A percentile compares a stretch with the other conserved stretches of the same genome.
Conservation (phyloP, 257 asterid species). For the Sherardia arvensis region DNA sequence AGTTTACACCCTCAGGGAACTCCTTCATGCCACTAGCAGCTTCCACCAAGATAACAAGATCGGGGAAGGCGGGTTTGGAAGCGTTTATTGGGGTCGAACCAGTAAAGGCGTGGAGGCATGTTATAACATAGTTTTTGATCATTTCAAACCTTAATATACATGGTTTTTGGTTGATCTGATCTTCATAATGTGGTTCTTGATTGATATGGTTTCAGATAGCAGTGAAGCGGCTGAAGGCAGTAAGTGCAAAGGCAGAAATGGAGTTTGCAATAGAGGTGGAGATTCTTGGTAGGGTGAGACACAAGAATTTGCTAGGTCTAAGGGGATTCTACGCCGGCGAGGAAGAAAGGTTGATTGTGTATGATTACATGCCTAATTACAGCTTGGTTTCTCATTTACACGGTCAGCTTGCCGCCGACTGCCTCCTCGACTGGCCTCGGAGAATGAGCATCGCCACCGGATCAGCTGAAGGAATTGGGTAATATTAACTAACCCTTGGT, state of each 20-base stretch:
- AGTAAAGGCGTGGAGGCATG: constrained; percentile 63
- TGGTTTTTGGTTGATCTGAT: too few relatives aligned
- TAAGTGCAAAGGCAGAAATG: constrained; percentile 79
- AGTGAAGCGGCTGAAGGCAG: constrained; percentile 64
- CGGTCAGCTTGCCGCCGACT: constrained; percentile 52
- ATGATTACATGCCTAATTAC: constrained; percentile 79
- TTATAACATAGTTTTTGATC: too few relatives aligned
- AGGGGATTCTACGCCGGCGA: constrained; percentile 76
- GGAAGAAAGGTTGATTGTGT: constrained; percentile 67
- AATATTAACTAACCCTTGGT: neutral
- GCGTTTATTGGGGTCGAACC: constrained; percentile 78
- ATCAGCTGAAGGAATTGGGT: constrained; percentile 65
- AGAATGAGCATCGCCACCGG: constrained; percentile 50
- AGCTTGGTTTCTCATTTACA: constrained; percentile 69
- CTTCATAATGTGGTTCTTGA: too few relatives aligned
- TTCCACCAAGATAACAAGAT: constrained; percentile 63
- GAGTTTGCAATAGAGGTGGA: constrained; percentile 77
- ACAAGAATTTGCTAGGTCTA: constrained; percentile 54
- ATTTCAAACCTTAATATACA: too few relatives aligned
- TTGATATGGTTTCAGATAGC: constrained; percentile 65
- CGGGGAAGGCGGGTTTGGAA: constrained; percentile 89
- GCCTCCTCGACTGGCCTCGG: constrained; percentile 54
- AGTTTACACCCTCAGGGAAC: constrained; percentile 53
- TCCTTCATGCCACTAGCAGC: constrained; percentile 61
- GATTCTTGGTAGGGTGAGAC: constrained; percentile 76